phyloP scores from a whole-genome alignment of 2,329 filamentous ascomycete species.

The Coleophoma cylindrospora region DNA sequence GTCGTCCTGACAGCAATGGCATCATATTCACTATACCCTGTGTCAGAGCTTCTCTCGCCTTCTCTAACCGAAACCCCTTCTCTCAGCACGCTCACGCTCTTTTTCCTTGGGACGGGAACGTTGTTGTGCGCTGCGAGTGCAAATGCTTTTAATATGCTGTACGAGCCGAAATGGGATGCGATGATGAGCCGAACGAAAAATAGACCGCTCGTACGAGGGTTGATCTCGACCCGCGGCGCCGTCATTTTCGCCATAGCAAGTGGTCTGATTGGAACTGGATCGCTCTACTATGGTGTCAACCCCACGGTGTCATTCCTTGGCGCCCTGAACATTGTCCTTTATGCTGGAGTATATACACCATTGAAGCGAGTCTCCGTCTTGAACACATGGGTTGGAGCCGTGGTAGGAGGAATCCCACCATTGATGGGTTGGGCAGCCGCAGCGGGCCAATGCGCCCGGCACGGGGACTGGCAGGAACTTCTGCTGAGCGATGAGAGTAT shows the following conservation, averaged over 20 bases:
- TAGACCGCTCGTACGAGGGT: constrained; percentile 75
- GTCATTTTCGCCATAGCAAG: constrained; percentile 73
- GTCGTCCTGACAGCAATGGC: constrained; percentile 88
- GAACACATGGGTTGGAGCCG: constrained; percentile 92
- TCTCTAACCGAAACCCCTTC: constrained; percentile 64
- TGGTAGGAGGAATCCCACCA: constrained; percentile 90
- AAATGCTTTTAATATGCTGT: constrained; percentile 95
- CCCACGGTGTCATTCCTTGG: constrained; percentile 87
- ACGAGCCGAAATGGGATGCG: constrained; percentile 85
- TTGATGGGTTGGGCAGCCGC: constrained; percentile 98
- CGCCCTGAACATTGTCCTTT: constrained; percentile 78
- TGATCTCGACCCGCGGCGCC: constrained; percentile 69
- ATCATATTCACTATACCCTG: constrained; percentile 88
- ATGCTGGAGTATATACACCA: constrained; percentile 89
- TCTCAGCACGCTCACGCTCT: constrained; percentile 81
- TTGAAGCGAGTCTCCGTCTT: constrained; percentile 80
- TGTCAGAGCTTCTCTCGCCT: constrained; percentile 76
- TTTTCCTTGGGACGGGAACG: constrained; percentile 88
- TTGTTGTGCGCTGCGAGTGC: constrained; percentile 85
- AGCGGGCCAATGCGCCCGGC: constrained; percentile 70
- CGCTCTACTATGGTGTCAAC: constrained; percentile 87
- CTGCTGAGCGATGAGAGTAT: constrained; percentile 63
- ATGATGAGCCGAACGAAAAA: constrained; percentile 93
- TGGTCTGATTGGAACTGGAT: constrained; percentile 62
- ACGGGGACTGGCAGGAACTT: constrained; percentile 76